A percentile compares a stretch with the other conserved stretches of the same genome.
Evolutionary conservation across 2,329 filamentous ascomycete genomes (phyloP).

Genomic region (Xylaria sp.): DNA sequence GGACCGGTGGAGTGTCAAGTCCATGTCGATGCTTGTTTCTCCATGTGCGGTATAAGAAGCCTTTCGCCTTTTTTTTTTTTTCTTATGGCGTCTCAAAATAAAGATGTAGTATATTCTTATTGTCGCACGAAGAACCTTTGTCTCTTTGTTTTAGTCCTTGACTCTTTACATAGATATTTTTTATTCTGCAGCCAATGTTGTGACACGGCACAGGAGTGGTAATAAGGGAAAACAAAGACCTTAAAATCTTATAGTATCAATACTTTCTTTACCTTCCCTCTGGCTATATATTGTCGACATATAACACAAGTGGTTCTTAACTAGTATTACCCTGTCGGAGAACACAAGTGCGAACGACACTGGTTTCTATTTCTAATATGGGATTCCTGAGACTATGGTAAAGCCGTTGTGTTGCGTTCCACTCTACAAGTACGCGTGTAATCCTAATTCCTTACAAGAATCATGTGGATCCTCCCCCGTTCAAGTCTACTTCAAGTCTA

Average conservation of each 20-base stretch:
- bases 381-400: neutral
- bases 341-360: neutral
- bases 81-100: too few species aligned
- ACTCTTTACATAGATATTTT: too few species aligned
- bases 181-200: too few species aligned
- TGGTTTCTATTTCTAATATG: neutral
- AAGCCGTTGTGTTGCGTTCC: neutral
- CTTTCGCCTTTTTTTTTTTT: neutral
- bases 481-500: neutral
- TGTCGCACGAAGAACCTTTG: too few species aligned
- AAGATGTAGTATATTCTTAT: too few species aligned
- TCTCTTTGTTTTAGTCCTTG: too few species aligned
- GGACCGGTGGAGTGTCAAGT: conserved; percentile 12
- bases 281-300: neutral
- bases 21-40: neutral
- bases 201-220: neutral
- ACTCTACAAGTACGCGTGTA: neutral
- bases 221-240: too few species aligned
- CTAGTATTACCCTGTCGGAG: neutral
- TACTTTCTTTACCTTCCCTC: neutral
- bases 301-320: neutral
- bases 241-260: neutral
- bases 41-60: neutral
- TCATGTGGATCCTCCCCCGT: neutral
- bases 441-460: neutral